A percentile compares a stretch with the other conserved stretches of the same genome.
Conservation (phyloP, 177 flowering plant species). For the Vitis hybrid region DNA sequence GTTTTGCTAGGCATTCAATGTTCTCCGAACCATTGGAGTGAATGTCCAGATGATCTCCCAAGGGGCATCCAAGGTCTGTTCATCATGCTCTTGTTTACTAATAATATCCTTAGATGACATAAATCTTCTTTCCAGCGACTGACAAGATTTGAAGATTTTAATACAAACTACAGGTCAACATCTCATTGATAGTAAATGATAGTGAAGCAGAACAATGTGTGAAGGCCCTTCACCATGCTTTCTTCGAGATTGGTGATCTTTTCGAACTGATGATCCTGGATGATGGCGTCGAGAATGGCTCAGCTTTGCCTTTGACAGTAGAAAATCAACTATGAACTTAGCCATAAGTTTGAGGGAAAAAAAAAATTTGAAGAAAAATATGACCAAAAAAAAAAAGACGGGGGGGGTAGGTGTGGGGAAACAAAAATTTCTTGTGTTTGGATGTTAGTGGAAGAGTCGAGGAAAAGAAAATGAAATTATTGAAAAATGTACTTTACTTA, state of each 20-base stretch:
- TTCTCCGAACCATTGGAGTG: conserved; percentile 63
- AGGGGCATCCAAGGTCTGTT: conserved; percentile 92
- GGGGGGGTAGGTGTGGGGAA: no score
- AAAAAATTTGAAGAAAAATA: no score
- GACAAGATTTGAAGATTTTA: no score
- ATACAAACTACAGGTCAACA: conserved; percentile 65
- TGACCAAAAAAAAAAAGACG: no score
- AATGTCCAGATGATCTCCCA: conserved; percentile 99
- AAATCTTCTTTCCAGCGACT: no score
- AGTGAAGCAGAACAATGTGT: conserved; percentile 90
- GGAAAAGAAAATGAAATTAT: no score
- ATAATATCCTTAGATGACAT: no score
- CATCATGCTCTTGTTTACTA: neutral
- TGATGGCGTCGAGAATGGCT: conserved; percentile 18
- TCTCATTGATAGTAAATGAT: conserved; percentile 89
- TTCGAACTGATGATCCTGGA: conserved; percentile 23
- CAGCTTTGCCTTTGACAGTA: neutral
- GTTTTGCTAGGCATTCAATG: conserved; percentile 64
- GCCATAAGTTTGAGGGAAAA: no score
- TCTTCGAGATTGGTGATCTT: conserved; percentile 53
- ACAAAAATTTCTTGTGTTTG: no score
- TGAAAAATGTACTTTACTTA: no score
- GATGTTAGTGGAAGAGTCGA: no score
- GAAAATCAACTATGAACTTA: no score
- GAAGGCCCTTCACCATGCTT: conserved; percentile 70